Conservation (phyloP, 1,284 basidiomycete genomes). For the Bjerkandera adusta region DNA sequence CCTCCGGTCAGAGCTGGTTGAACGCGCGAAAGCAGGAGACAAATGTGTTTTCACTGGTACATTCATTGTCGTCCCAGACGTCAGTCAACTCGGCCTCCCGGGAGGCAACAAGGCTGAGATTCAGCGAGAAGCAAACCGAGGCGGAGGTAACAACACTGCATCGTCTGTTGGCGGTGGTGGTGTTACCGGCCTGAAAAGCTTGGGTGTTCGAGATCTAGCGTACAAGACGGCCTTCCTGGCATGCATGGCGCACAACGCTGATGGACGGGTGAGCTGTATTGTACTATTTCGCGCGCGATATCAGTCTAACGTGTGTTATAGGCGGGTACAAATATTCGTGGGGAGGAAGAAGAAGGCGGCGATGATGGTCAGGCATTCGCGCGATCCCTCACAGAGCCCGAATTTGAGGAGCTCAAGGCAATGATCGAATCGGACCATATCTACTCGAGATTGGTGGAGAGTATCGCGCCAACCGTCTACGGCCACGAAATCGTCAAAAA, state of each 20-base stretch:
- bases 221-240: slow-evolving; percentile 99
- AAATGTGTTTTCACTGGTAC: slow-evolving; percentile 98
- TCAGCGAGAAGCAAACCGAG: slow-evolving; percentile 80
- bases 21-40: slow-evolving; percentile 97
- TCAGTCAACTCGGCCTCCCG: slow-evolving; percentile 92
- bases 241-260: slow-evolving; percentile 94
- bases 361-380: slow-evolving; percentile 82
- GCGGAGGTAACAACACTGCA: slow-evolving; percentile 54
- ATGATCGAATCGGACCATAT: slow-evolving; percentile 97
- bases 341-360: slow-evolving; percentile 80
- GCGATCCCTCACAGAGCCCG: slow-evolving; percentile 86
- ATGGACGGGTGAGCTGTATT: slow-evolving; percentile 67
- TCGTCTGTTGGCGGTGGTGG: slow-evolving; percentile 81
- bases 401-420: slow-evolving; percentile 90
- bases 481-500: slow-evolving; percentile 99
- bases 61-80: slow-evolving; percentile 98
- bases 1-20: slow-evolving; percentile 92
- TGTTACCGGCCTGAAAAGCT: slow-evolving; percentile 90
- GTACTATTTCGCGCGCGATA: not conserved
- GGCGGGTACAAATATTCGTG: slow-evolving; percentile 83
- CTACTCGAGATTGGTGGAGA: slow-evolving; percentile 90
- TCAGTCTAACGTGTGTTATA: slow-evolving; percentile 30
- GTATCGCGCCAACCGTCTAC: slow-evolving; percentile 97
- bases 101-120: slow-evolving; percentile 93
- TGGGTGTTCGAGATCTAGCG: slow-evolving; percentile 94